Conservation (phyloP, 2,329 filamentous ascomycete species). For the Gnomoniopsis sp. region DNA sequence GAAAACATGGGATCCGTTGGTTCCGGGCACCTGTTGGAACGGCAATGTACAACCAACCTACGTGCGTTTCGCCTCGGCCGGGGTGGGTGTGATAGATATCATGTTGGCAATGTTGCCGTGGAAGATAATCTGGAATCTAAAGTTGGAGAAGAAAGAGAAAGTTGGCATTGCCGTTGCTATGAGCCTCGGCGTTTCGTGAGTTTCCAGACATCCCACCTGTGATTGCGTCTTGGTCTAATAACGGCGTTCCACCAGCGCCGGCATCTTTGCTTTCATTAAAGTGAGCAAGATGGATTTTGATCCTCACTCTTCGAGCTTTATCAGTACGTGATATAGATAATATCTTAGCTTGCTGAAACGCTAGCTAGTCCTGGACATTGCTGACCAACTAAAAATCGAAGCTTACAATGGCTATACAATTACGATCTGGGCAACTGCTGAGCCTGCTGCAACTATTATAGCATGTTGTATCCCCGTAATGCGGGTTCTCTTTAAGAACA, state of each 20-base stretch:
- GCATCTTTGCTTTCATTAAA: too few species aligned
- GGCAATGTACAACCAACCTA: conserved; percentile 20
- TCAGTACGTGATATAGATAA: too few species aligned
- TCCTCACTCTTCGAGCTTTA: too few species aligned
- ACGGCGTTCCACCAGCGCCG: rapidly evolving
- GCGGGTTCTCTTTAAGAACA: background rate
- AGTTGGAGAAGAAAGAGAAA: conserved; percentile 17
- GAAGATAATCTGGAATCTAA: conserved; percentile 15
- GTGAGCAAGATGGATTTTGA: too few species aligned
- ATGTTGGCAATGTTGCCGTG: conserved; percentile 17
- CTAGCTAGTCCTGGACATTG: too few species aligned
- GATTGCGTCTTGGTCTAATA: background rate
- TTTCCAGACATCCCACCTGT: background rate
- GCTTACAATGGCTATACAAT: background rate
- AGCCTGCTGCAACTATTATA: conserved; percentile 3
- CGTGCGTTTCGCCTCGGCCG: conserved; percentile 19
- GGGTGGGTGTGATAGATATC: conserved; percentile 19
- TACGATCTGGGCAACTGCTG: background rate
- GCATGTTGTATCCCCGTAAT: conserved; percentile 2
- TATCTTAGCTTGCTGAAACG: too few species aligned
- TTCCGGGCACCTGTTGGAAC: conserved; percentile 26
- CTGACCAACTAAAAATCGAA: background rate
- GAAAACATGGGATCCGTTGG: conserved; percentile 23
- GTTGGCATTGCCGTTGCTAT: conserved; percentile 16
- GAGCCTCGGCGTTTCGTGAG: conserved; percentile 27